phyloP scores from a whole-genome alignment of 164 flowering plant genomes.

The Santalum album region DNA sequence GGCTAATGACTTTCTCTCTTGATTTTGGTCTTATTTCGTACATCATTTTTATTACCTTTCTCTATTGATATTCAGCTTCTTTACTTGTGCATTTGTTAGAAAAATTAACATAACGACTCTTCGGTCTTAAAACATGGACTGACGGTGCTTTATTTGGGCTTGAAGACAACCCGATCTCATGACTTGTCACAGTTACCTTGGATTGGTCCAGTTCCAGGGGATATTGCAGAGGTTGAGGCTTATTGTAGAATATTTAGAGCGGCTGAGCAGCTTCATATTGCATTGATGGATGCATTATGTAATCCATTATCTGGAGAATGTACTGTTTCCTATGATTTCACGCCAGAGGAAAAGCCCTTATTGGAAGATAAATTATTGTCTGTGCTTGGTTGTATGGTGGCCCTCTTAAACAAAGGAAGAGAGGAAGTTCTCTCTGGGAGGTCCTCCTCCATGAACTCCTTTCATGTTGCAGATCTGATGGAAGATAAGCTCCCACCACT shows the following conservation, averaged over 20 bases:
- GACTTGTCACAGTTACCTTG: conserved; percentile 52
- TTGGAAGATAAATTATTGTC: conserved; percentile 84
- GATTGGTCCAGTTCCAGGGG: conserved; percentile 96
- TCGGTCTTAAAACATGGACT: conserved; percentile 8
- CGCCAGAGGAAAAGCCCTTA: conserved; percentile 55
- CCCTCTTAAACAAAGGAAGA: conserved; percentile 78
- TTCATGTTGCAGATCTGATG: conserved; percentile 29
- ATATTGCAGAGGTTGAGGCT: conserved; percentile 95
- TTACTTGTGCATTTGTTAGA: neutral
- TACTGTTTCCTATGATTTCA: conserved; percentile 56
- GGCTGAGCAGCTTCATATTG: conserved; percentile 73
- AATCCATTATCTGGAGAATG: conserved; percentile 92
- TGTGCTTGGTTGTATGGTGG: conserved; percentile 77
- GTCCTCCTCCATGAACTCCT: conserved; percentile 44
- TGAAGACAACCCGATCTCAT: conserved; percentile 36
- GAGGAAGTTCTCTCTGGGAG: conserved; percentile 86
- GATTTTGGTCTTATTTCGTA: no score
- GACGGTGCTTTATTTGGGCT: conserved; percentile 13
- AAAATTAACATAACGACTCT: neutral
- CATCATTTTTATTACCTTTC: no score
- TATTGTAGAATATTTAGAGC: conserved; percentile 93
- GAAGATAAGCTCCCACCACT: conserved; percentile 85
- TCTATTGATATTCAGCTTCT: neutral
- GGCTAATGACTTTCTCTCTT: no score
- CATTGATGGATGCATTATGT: conserved; percentile 83